These are phyloP conservation scores for Aureoboletus auriporus DNA, from an alignment of 768 basidiomycete species.

Conservation along the genomic window DNA sequence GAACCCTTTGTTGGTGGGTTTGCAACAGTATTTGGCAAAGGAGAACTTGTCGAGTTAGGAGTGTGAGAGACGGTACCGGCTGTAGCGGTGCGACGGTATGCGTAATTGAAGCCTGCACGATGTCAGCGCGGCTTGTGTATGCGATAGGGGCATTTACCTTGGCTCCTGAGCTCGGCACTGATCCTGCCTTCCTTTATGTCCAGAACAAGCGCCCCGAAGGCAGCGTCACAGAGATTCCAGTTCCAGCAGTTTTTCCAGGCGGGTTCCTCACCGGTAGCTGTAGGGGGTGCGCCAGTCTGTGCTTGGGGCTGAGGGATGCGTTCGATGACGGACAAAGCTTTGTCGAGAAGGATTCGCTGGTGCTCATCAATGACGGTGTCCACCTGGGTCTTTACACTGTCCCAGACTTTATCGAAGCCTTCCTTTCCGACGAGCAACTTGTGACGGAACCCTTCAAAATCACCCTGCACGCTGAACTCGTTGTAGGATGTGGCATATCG, in stretches of 20 bases:
- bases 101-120: conserved; percentile 86
- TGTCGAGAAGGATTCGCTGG: conserved; percentile 84
- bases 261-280: conserved; percentile 72
- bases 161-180: conserved; percentile 87
- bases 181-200: conserved; percentile 91
- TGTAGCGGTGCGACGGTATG: conserved; percentile 75
- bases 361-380: conserved; percentile 88
- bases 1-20: conserved; percentile 32
- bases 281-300: conserved; percentile 36
- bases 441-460: conserved; percentile 81
- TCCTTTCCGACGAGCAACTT: conserved; percentile 80
- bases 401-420: conserved; percentile 90
- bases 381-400: conserved; percentile 86
- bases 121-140: conserved; percentile 4
- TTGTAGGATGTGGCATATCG: conserved; percentile 96
- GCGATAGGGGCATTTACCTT: conserved; percentile 52
- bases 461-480: conserved; percentile 89
- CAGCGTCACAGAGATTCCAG: conserved; percentile 97
- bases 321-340: conserved; percentile 81
- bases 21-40: conserved; percentile 40
- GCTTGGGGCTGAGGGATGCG: conserved; percentile 61
- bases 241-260: conserved; percentile 99
- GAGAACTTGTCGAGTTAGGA: conserved; percentile 52
- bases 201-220: conserved; percentile 83
- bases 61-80: conserved; percentile 51